Evolutionary conservation across 306 rosid genomes (phyloP), one percentile per base, ranked within the genome.

Genomic region (Delonix regia): DNA sequence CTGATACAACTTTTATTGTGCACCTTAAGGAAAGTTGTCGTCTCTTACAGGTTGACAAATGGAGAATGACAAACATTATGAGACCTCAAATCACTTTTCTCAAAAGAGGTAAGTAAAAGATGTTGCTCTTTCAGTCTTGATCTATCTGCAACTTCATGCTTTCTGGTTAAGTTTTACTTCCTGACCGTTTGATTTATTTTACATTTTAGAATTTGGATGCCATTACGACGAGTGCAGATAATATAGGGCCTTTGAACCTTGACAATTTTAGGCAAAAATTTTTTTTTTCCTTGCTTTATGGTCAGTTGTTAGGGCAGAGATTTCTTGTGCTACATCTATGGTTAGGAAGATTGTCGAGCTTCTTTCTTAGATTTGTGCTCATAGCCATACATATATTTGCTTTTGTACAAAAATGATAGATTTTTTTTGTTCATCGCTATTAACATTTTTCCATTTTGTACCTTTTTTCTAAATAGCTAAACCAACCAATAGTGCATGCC

Each of bases 171-270:
- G 16, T 41, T 66, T 39, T 75, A 49, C 64, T 74, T 67, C 34
- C 77, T 65, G 52, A 47, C 30, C 75, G 34, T 70, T 85, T 90
- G 68, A 66, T 76, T 30, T 49, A 83, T 62, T 47, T 75, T 77
- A 75, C 69, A 55, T 85, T 70, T 76, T 88, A 96, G 99, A 94
- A 91, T 56, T 82, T 96, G 79, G 94, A 96, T 85, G 87, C 90
- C 82, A 86, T 96, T 75, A 80, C 83, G 24, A 86, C 94, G 73
- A 84, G 91, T 82, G 90, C 94, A 70, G 83, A 87, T 86, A 96
- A 91, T 79, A 78, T 83, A 90, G 98, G 98, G 74, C 93, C 96
- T 84, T 72, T 86, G 82, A 91, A 92, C 85, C 96, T 93, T 78
- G 98, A 91, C 77, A 80, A 78, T 80, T 87, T 96, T 77, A 86